phyloP scores from a whole-genome alignment of 23 red algal genomes.

The Gracilaria caudata region DNA sequence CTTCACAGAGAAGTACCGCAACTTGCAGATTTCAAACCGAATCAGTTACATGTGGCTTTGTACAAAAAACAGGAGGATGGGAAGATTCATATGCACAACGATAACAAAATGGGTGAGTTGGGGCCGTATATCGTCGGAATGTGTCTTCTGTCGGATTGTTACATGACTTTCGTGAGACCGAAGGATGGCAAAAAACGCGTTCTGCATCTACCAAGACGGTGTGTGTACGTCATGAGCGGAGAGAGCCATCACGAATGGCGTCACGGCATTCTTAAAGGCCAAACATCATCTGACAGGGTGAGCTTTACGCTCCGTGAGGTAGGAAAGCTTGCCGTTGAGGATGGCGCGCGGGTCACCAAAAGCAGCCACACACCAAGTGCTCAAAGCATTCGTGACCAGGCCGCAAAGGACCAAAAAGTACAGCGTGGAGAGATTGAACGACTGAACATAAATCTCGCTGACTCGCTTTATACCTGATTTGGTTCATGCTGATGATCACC shows the following conservation, averaged over 20 bases:
- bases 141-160: slow-evolving; percentile 57
- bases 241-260: slow-evolving; percentile 71
- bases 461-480: background rate
- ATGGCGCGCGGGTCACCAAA: slow-evolving; percentile 51
- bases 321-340: slow-evolving; percentile 50
- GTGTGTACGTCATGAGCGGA: slow-evolving; percentile 72
- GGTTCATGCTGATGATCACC: background rate
- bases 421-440: background rate
- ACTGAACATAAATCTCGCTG: slow-evolving; percentile 7
- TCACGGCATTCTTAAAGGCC: slow-evolving; percentile 65
- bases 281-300: slow-evolving; percentile 44
- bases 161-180: slow-evolving; percentile 70
- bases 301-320: slow-evolving; percentile 73
- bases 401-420: slow-evolving; percentile 12
- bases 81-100: slow-evolving; percentile 77
- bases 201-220: slow-evolving; percentile 53
- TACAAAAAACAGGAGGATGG: slow-evolving; percentile 44
- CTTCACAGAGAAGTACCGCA: slow-evolving; percentile 37
- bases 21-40: slow-evolving; percentile 45
- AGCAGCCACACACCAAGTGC: slow-evolving; percentile 57
- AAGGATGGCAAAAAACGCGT: slow-evolving; percentile 38
- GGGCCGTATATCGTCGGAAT: slow-evolving; percentile 73
- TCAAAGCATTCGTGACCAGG: slow-evolving; percentile 34
- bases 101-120: slow-evolving; percentile 77
- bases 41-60: slow-evolving; percentile 73